Evolutionary conservation across 129 eudicot genomes (phyloP).

Genomic region (Escallonia herrerae): DNA sequence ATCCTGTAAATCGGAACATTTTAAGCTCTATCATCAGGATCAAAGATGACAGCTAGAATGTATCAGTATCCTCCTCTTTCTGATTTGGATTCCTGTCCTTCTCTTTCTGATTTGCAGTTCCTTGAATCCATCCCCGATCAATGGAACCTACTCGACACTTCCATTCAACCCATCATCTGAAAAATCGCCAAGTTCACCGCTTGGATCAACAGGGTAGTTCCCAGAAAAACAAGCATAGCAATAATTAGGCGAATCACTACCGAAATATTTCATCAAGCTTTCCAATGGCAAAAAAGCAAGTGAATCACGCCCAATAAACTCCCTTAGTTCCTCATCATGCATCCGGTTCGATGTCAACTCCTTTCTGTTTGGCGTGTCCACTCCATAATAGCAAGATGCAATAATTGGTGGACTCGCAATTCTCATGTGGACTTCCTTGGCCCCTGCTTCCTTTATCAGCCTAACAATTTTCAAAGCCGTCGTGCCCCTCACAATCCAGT

Average conservation of each 20-base stretch:
- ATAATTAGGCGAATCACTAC: constrained; percentile 36
- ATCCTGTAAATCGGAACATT: too few relatives aligned
- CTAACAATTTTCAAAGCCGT: constrained; percentile 86
- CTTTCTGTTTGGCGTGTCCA: constrained; percentile 76
- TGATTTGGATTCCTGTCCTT: constrained; percentile 13
- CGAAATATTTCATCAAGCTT: constrained; percentile 60
- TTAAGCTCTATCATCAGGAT: too few relatives aligned
- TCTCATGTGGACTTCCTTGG: constrained; percentile 92
- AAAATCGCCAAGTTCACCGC: constrained; percentile 53
- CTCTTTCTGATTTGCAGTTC: constrained; percentile 1
- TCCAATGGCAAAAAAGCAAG: constrained; percentile 68
- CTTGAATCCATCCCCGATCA: constrained; percentile 61
- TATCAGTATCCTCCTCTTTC: constrained; percentile 19
- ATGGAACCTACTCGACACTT: constrained; percentile 33
- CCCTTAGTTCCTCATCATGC: constrained; percentile 73
- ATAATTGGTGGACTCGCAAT: constrained; percentile 97
- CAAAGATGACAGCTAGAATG: too few relatives aligned
- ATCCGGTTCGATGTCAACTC: constrained; percentile 85
- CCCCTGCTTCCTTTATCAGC: constrained; percentile 80
- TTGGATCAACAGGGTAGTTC: constrained; percentile 62
- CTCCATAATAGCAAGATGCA: constrained; percentile 89
- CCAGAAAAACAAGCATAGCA: constrained; percentile 94
- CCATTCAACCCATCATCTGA: constrained; percentile 64
- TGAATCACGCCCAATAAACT: constrained; percentile 78
- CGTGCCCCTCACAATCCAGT: constrained; percentile 89